Base-by-base conservation (phyloP, 2,329 filamentous ascomycete genomes). In the Fusarium heterosporum region DNA sequence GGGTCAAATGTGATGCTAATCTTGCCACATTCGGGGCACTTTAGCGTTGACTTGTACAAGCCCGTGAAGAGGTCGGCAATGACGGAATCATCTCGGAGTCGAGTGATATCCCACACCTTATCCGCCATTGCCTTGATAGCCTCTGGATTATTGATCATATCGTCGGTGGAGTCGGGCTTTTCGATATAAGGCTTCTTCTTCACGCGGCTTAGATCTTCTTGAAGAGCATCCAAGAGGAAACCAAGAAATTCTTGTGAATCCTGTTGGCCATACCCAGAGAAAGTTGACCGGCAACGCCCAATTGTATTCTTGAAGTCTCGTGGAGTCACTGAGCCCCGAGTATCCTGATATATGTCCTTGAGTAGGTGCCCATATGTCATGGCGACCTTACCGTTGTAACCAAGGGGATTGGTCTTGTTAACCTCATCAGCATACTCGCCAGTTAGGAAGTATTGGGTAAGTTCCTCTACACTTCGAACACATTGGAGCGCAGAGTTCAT, bases 1-100 rank as follows among this genome's bases (percentile, higher is more conserved):
- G 96, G 96, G 76, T 99, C 96, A 74, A 99, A 99, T 0, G 96
- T 98, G 72, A 99, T 97, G 85, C 94, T 97, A 78, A 98, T 91
- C 80, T 98, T 99, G 71, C 90, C 86, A 77, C 96, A 99, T 9
- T 86, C 87, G 0, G 96, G 96, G 75, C 96, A 99, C 66, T 96
- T 90, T 66, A 99, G 86, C 1, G 95, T 98, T 42, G 96, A 98
- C 81, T 98, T 97, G 85, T 98, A 99, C 85, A 98, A 93, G 66
- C 96, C 96, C 22, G 93, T 96, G 78, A 99, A 99, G 12, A 99
- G 84, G 75, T 99, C 96, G 57, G 93, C 95, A 69, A 97, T 92
- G 39, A 98, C 91, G 0, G 96, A 98, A 75, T 98, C 93, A 70
- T 99, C 97, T 51, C 96, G 90, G 66, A 90, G 90, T 74, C 93